A percentile compares a stretch with the other conserved stretches of the same genome.
Conservation (phyloP, 2,329 filamentous ascomycete species). For the Neurospora crassa region DNA sequence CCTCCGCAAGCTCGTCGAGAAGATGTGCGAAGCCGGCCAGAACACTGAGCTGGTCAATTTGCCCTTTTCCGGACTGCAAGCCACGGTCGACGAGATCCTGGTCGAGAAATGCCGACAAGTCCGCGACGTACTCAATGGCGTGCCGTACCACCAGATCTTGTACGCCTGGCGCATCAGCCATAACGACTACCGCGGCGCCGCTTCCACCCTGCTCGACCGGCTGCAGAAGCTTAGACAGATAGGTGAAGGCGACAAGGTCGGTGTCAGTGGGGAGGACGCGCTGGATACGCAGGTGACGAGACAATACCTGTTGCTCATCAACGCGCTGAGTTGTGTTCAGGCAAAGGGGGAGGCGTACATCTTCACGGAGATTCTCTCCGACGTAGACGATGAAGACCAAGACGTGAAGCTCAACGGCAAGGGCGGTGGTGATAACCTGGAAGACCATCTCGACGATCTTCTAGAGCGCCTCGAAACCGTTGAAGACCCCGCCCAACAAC, state of each 20-base stretch:
- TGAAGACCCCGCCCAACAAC: not conserved
- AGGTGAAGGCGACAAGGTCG: constrained; percentile 48
- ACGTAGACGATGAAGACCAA: constrained; percentile 20
- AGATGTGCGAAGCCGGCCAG: constrained; percentile 59
- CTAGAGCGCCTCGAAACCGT: constrained; percentile 10
- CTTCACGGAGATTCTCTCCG: constrained; percentile 34
- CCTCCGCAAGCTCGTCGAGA: constrained; percentile 59
- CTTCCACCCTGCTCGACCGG: constrained; percentile 51
- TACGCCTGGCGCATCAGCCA: constrained; percentile 84
- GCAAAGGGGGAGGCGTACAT: constrained; percentile 74
- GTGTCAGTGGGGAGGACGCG: constrained; percentile 36
- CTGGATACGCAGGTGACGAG: constrained; percentile 58
- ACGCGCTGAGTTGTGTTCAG: constrained; percentile 79
- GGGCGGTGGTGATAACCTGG: constrained; percentile 11
- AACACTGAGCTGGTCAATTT: constrained; percentile 61
- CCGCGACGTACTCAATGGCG: constrained; percentile 50
- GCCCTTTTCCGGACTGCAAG: constrained; percentile 68
- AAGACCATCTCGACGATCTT: constrained; percentile 15
- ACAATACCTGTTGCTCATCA: constrained; percentile 85
- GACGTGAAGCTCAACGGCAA: constrained; percentile 7
- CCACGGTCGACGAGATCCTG: constrained; percentile 71
- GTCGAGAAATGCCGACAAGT: constrained; percentile 60
- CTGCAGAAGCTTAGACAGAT: constrained; percentile 52
- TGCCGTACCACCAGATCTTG: constrained; percentile 78
- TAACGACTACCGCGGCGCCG: constrained; percentile 75